Base-by-base conservation (phyloP, 495 filamentous ascomycete genomes). In the Penicillium daleae region DNA sequence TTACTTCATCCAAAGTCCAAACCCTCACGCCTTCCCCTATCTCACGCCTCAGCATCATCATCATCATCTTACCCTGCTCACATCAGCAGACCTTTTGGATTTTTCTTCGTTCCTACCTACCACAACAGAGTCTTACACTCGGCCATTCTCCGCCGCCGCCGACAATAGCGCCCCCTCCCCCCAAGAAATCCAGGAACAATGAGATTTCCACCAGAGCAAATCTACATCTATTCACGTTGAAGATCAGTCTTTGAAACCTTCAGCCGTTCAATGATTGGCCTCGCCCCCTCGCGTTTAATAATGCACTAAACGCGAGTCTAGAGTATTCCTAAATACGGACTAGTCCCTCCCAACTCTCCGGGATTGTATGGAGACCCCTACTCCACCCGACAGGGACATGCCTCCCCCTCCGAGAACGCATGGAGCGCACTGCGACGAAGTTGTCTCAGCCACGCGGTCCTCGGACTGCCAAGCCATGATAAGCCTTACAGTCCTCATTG, bases 401-500 rank as follows among this genome's bases (percentile, higher is more conserved):
- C 21, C 29, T n/a, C 29, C 6, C 17, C 51, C 27, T 21, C 31
- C 51, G 37, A 52, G 57, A 66, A 66, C 61, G 61, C 67, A 66
- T 61, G 64, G 64, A 31, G 56, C 57, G 60, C 53, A 22, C 19
- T 31, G 53, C 32, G 22, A 56, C 27, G 26, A 2, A 19, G 21
- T 13, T 12, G 19, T 40, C 27, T 5, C 13, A 29, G 56, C 56
- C 62, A 65, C 56, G 66, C 66, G 66, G 60, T 60, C 51, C 22
- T 51, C 56, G 46, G 48, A 39, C 19, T 33, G 57, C 58, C 57
- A 64, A 61, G 67, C 39, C 61, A 1, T 64, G 73, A 76, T 76
- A 76, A 74, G 70, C 66, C 60, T 59, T 50, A 3, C 9, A 9
- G n/a, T 57, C 48, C 57, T 63, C 60, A 76, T 76, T 74, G 71